Evolutionary conservation across 1,284 basidiomycete species (phyloP).

Genomic region (Cutaneotrichosporon cyanovorans): DNA sequence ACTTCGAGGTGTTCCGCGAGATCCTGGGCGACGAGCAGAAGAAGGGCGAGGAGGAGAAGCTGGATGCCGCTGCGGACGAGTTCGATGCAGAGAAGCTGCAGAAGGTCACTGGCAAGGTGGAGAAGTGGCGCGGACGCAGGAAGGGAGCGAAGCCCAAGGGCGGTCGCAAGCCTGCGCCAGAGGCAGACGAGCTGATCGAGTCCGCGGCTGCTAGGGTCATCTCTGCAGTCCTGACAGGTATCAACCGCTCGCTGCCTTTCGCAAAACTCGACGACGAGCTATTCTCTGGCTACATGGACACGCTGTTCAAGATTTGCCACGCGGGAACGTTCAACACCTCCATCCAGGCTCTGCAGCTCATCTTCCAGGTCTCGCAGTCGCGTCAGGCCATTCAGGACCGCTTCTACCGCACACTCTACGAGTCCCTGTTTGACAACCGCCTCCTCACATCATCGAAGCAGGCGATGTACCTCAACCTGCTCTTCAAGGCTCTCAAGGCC

Average conservation of each 20-base stretch:
- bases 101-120: slow-evolving; percentile 46
- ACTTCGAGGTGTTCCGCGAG: slow-evolving; percentile 92
- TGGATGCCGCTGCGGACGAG: slow-evolving; percentile 39
- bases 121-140: slow-evolving; percentile 42
- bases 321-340: slow-evolving; percentile 87
- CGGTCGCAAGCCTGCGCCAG: slow-evolving; percentile 33
- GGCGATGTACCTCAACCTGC: slow-evolving; percentile 92
- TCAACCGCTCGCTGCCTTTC: slow-evolving; percentile 92
- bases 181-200: slow-evolving; percentile 57
- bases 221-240: slow-evolving; percentile 85
- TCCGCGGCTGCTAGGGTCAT: slow-evolving; percentile 76
- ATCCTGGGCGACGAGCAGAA: slow-evolving; percentile 56
- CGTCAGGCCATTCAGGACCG: slow-evolving; percentile 60
- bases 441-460: slow-evolving; percentile 83
- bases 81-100: slow-evolving; percentile 34
- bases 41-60: slow-evolving; percentile 39
- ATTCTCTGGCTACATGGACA: slow-evolving; percentile 83
- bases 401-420: slow-evolving; percentile 87
- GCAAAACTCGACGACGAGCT: slow-evolving; percentile 61
- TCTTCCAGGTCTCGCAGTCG: slow-evolving; percentile 64
- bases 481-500: slow-evolving; percentile 85
- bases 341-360: slow-evolving; percentile 85
- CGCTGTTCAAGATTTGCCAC: slow-evolving; percentile 91
- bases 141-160: slow-evolving; percentile 42
- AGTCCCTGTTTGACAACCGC: slow-evolving; percentile 75